phyloP scores from a whole-genome alignment of 2,329 filamentous ascomycete genomes.

The Diaporthe vexans region DNA sequence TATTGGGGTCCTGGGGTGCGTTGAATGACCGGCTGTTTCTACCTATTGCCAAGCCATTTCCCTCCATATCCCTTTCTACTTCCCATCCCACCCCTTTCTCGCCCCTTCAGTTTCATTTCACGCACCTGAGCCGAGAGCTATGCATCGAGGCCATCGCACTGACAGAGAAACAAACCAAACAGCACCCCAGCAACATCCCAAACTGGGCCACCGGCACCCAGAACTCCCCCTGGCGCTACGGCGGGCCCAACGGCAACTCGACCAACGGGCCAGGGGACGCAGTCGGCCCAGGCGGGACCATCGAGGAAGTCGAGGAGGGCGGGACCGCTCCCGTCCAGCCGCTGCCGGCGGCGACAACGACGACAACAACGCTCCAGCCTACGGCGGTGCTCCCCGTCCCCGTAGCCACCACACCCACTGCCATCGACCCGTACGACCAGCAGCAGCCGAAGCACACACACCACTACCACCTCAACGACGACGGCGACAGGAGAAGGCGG shows the following conservation, averaged over 20 bases:
- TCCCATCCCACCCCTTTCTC: no score
- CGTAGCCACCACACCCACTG: neutral
- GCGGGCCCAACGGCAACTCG: neutral
- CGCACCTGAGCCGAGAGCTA: no score
- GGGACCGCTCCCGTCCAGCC: neutral
- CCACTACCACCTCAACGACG: constrained; percentile 20
- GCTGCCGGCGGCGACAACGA: neutral
- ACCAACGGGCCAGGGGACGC: neutral
- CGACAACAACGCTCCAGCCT: neutral
- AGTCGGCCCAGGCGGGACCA: constrained; percentile 26
- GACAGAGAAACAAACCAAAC: neutral
- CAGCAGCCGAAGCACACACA: constrained; percentile 26
- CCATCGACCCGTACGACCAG: neutral
- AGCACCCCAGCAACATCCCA: neutral
- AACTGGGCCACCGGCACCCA: constrained; percentile 15
- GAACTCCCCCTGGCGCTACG: constrained; percentile 34
- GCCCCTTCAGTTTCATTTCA: no score
- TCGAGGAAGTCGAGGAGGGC: constrained; percentile 35
- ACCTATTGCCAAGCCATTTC: neutral
- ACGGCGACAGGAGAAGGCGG: no score
- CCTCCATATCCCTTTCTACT: neutral
- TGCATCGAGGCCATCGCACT: neutral
- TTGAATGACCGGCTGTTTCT: neutral
- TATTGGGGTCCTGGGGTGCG: constrained; percentile 36
- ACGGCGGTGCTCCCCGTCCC: neutral